phyloP scores from a whole-genome alignment of 352 stramenopile genomes.

The Globisporangium parvum region DNA sequence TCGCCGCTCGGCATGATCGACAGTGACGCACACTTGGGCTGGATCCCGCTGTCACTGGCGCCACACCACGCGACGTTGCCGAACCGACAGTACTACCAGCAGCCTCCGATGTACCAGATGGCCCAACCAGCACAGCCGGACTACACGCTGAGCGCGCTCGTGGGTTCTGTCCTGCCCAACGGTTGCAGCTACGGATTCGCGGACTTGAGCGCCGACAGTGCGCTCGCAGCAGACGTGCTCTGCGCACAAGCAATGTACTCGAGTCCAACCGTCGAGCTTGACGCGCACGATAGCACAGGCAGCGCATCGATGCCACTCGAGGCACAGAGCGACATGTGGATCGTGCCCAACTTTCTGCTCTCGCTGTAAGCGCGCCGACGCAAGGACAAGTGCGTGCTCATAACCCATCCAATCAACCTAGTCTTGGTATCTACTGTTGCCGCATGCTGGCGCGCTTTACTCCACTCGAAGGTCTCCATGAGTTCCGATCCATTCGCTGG shows the following conservation, averaged over 20 bases:
- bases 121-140: not conserved
- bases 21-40: constrained; percentile 7
- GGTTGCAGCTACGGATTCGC: constrained; percentile 1
- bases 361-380: not conserved
- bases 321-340: constrained; percentile 3
- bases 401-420: not conserved
- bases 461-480: too few species aligned
- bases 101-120: not conserved
- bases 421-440: too few species aligned
- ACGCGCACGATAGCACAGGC: too few species aligned
- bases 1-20: constrained; percentile 2
- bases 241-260: not conserved
- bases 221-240: not conserved
- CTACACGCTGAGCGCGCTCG: constrained; percentile 3
- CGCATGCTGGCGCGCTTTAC: too few species aligned
- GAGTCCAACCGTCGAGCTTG: not conserved
- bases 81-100: constrained; percentile 1
- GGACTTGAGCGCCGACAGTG: not conserved
- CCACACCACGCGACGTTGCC: not conserved
- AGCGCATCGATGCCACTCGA: not conserved
- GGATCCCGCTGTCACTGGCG: not conserved
- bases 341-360: constrained; percentile 6
- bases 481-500: too few species aligned
- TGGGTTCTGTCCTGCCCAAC: not conserved
- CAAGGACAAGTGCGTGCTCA: not conserved